Percentiles rank a stretch among this genome's conserved stretches.
These are phyloP conservation scores for Hirschfeldia incana DNA, from an alignment of 345 rosid species.

Conservation along the genomic window DNA sequence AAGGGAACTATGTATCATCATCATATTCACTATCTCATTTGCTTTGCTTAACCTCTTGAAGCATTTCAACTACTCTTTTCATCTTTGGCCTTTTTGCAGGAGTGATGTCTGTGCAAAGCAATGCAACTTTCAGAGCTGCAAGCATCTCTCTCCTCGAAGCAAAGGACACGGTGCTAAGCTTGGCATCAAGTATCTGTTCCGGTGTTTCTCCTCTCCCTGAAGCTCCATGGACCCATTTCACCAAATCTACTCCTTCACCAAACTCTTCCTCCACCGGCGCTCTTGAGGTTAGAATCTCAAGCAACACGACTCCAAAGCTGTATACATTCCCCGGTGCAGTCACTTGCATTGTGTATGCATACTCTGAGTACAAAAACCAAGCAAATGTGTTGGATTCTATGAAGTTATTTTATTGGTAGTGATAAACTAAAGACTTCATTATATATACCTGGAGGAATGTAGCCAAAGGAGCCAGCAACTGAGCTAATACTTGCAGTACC, in stretches of 20 bases:
- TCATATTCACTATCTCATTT: slow-evolving; percentile 29
- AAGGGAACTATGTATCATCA: slow-evolving; percentile 8
- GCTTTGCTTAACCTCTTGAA: slow-evolving; percentile 70
- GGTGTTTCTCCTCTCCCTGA: slow-evolving; percentile 75
- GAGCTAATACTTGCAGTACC: slow-evolving; percentile 90
- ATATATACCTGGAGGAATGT: slow-evolving; percentile 92
- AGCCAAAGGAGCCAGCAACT: slow-evolving; percentile 94
- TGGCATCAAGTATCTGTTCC: slow-evolving; percentile 76
- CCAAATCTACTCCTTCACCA: slow-evolving; percentile 86
- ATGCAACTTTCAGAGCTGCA: slow-evolving; percentile 86
- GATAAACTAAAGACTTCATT: neutral
- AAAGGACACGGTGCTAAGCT: slow-evolving; percentile 78
- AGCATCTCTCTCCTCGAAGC: slow-evolving; percentile 97
- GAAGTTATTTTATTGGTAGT: slow-evolving; percentile 7
- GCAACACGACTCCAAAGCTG: slow-evolving; percentile 93
- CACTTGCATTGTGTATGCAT: slow-evolving; percentile 92
- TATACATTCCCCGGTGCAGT: slow-evolving; percentile 94
- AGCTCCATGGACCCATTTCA: slow-evolving; percentile 95
- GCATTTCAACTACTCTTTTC: slow-evolving; percentile 89
- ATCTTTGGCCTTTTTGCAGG: slow-evolving; percentile 89
- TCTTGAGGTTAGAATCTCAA: slow-evolving; percentile 84
- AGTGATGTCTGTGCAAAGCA: slow-evolving; percentile 69
- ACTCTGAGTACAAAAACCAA: slow-evolving; percentile 48
- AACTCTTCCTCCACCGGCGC: slow-evolving; percentile 85
- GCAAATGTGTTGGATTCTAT: neutral